phyloP scores from a whole-genome alignment of 1,284 basidiomycete species.

The Hymenochaete sp. region DNA sequence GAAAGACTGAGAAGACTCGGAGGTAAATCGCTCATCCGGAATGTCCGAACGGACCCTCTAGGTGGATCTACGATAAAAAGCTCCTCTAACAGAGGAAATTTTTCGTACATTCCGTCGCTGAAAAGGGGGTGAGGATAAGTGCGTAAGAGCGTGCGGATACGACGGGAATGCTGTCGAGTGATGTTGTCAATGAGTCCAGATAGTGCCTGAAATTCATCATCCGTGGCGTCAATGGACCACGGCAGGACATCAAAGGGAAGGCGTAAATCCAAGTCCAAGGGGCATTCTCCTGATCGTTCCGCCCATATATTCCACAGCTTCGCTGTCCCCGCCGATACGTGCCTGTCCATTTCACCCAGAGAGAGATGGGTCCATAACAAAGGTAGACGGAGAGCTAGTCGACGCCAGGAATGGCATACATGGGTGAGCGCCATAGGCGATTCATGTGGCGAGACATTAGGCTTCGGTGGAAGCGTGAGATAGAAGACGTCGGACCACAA shows the following conservation, averaged over 20 bases:
- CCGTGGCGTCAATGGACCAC: constrained; percentile 5
- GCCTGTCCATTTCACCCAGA: not conserved
- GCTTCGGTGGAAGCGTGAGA: not conserved
- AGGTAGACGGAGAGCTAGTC: constrained; percentile 6
- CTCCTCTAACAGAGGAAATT: constrained; percentile 6
- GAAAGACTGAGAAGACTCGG: constrained; percentile 7
- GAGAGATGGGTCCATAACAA: constrained; percentile 9
- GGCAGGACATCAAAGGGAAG: constrained; percentile 9
- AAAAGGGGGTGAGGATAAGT: constrained; percentile 3
- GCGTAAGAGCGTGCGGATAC: constrained; percentile 6
- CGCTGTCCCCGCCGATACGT: constrained; percentile 1
- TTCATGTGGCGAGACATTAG: not conserved
- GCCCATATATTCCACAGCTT: constrained; percentile 8
- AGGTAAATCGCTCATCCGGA: constrained; percentile 4
- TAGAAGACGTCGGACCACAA: constrained; percentile 7
- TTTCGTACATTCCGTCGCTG: not conserved
- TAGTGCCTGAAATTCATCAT: not conserved
- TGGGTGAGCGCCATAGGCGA: constrained; percentile 1
- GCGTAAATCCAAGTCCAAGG: constrained; percentile 7
- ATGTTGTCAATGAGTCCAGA: not conserved
- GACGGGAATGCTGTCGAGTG: not conserved
- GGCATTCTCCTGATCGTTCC: constrained; percentile 5
- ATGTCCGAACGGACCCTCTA: constrained; percentile 1
- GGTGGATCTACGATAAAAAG: constrained; percentile 12
- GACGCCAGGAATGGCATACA: constrained; percentile 9